Percentiles rank a stretch among this genome's conserved stretches.
Conservation (phyloP, 495 filamentous ascomycete genomes). For the Lepidopterella palustris region DNA sequence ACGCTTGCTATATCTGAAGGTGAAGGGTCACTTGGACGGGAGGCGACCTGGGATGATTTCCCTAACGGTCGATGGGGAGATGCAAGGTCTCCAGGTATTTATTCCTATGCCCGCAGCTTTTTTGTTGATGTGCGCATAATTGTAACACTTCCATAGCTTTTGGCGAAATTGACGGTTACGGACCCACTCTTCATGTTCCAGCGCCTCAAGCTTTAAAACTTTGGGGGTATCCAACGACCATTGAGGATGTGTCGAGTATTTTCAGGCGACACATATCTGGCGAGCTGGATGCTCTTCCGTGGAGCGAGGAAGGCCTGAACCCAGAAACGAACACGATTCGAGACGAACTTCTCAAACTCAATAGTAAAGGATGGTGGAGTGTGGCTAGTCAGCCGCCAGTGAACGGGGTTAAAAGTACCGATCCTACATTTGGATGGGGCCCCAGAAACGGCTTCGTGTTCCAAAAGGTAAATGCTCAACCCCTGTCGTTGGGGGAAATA, state of each 20-base stretch:
- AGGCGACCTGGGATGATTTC: slow-evolving; percentile 98
- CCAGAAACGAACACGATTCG: slow-evolving; percentile 78
- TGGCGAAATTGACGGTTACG: slow-evolving; percentile 92
- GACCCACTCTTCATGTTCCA: slow-evolving; percentile 80
- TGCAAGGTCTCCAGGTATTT: slow-evolving; percentile 44
- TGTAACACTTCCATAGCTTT: slow-evolving; percentile 67
- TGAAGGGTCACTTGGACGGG: slow-evolving; percentile 79
- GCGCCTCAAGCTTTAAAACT: slow-evolving; percentile 67
- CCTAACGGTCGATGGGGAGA: slow-evolving; percentile 98
- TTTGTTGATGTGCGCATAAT: background rate
- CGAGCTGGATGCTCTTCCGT: slow-evolving; percentile 70
- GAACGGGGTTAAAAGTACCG: slow-evolving; percentile 67
- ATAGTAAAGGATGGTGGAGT: slow-evolving; percentile 87
- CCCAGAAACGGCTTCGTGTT: slow-evolving; percentile 90
- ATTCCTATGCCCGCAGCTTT: background rate
- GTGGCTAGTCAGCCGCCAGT: slow-evolving; percentile 95
- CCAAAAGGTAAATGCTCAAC: slow-evolving; percentile 55
- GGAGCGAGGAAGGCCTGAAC: slow-evolving; percentile 86
- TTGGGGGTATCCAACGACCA: slow-evolving; percentile 70
- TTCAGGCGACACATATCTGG: slow-evolving; percentile 77
- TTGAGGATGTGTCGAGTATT: slow-evolving; percentile 63
- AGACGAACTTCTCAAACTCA: slow-evolving; percentile 64
- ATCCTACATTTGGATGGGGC: slow-evolving; percentile 90
- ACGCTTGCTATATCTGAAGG: slow-evolving; percentile 91
- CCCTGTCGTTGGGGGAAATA: background rate